Evolutionary conservation across 768 basidiomycete genomes (phyloP), one percentile per base, ranked within the genome.

Genomic region (Trametes elegans): DNA sequence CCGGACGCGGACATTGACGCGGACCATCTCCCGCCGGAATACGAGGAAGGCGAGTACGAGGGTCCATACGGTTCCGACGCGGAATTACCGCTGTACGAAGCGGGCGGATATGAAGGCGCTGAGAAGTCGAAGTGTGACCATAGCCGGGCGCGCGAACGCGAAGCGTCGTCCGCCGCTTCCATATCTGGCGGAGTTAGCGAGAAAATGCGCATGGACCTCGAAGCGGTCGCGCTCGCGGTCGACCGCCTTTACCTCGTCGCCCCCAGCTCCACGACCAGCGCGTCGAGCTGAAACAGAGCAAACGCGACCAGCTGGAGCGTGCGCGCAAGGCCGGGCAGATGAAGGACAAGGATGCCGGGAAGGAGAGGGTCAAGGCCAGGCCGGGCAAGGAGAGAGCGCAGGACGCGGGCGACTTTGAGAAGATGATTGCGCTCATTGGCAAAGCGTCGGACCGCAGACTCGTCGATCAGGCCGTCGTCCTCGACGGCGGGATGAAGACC

Each of bases 231-330:
- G 0, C 79, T 81, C 68, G 94, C 97, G 27, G 95, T 99, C 63
- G 94, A 96, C 67, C 77, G 93, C 32, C 73, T 98, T 10, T 92
- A 97, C 68, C 70, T 81, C 7, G 89, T 87, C 27, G 84, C 93
- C 95, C 96, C 0, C 94, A 96, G 68, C 71, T 98, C 36, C 83
- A 88, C 55, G 88, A 95, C 66, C 96, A 99, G 69, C 84, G 97
- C 0, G 93, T 90, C n/a, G 94, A 95, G 68, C 80, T 96, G 40
- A 86, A 87, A 63, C 78, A 78, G 5, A 73, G 81, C 23, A 89
- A 91, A 65, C 62, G 85, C 13, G 79, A 80, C 11, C 80, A 92
- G 69, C 80, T 93, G 74, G 88, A 91, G 69, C 79, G 79, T 39
- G 91, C 89, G 5, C 73, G 81, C 39, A 71, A 71, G 49, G 73